Evolutionary conservation across 208 protist species (phyloP).

Genomic region (Pavlovales sp.): DNA sequence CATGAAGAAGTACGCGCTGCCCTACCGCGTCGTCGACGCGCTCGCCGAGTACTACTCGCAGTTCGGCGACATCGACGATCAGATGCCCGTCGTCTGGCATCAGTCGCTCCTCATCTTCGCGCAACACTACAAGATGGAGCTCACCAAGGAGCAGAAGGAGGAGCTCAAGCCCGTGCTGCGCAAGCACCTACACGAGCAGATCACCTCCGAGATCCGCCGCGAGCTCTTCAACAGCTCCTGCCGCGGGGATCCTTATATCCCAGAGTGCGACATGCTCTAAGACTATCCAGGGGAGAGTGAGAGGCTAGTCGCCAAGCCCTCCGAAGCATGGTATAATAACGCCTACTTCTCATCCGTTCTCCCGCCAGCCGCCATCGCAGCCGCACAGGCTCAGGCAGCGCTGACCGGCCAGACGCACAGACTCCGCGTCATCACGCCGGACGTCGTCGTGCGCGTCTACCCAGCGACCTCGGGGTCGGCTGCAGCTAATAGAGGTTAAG

Average conservation of each 20-base stretch:
- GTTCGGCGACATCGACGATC: constrained; percentile 28
- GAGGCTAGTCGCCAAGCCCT: no score
- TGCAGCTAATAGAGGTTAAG: no score
- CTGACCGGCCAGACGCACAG: no score
- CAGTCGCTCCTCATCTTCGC: constrained; percentile 52
- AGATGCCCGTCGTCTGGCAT: constrained; percentile 57
- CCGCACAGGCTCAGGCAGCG: no score
- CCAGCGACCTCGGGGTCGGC: no score
- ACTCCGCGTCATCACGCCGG: no score
- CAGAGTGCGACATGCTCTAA: neutral
- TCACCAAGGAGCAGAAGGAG: constrained; percentile 51
- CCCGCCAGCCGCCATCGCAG: no score
- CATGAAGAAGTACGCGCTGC: constrained; percentile 57
- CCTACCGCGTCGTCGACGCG: constrained; percentile 53
- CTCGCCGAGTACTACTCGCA: constrained; percentile 51
- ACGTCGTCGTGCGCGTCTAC: no score
- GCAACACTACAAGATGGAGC: constrained; percentile 57
- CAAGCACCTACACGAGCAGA: constrained; percentile 45
- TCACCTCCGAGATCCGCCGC: constrained; percentile 54
- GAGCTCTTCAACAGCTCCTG: constrained; percentile 45
- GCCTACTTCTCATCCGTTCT: no score
- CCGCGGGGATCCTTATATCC: constrained; percentile 23
- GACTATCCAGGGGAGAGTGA: no score
- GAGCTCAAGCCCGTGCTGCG: constrained; percentile 44
- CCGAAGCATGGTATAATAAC: no score